Conservation (phyloP, 176 grass and related monocot species). For the bread wheat (Triticum aestivum) region DNA sequence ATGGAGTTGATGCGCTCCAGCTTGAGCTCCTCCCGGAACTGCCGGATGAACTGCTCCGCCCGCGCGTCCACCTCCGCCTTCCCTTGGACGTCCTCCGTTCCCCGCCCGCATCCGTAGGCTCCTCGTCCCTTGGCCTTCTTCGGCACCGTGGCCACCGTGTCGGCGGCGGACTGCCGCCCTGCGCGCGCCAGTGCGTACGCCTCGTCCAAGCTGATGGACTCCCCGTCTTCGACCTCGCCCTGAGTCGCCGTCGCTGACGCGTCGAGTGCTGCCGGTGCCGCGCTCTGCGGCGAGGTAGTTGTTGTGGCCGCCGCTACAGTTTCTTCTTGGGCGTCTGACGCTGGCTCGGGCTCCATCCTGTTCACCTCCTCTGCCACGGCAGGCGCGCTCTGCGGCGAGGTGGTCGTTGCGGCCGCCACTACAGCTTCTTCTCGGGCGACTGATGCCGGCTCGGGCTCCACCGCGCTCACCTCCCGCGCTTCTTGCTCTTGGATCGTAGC, state of each 20-base stretch:
- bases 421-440: not conserved
- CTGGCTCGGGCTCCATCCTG: not conserved
- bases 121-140: not conserved
- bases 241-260: no score
- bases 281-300: not conserved
- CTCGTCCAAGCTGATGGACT: slow-evolving; percentile 29
- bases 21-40: slow-evolving; percentile 49
- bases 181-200: slow-evolving; percentile 19
- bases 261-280: not conserved
- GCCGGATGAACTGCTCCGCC: slow-evolving; percentile 43
- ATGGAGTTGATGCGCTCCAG: slow-evolving; percentile 47
- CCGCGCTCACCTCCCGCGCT: no score
- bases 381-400: not conserved
- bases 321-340: not conserved
- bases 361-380: not conserved
- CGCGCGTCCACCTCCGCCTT: slow-evolving; percentile 47
- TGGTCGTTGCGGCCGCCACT: no score
- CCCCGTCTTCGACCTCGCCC: not conserved
- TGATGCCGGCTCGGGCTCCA: not conserved
- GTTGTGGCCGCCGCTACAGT: no score
- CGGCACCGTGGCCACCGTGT: not conserved
- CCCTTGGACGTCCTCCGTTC: not conserved
- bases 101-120: not conserved
- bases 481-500: not conserved
- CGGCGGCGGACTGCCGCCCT: not conserved